These are phyloP conservation scores for Streptanthus diversifolius DNA, from an alignment of 345 rosid species.

Conservation along the genomic window DNA sequence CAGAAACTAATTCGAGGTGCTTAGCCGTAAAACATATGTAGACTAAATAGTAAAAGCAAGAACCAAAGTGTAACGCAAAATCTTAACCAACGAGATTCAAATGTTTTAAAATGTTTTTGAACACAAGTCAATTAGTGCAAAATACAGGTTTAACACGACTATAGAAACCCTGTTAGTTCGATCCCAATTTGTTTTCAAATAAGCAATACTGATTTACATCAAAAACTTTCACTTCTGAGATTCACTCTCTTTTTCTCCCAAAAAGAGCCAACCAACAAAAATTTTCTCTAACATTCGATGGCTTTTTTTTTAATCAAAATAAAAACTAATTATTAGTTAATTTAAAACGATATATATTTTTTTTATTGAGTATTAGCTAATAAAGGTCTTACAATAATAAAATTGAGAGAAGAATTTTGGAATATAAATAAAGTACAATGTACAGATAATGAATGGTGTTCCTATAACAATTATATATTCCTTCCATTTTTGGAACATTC, in stretches of 20 bases:
- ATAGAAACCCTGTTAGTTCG: not conserved
- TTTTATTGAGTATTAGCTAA: not conserved
- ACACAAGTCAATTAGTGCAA: not conserved
- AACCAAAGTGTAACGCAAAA: not conserved
- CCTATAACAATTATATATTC: not conserved
- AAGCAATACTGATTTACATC: not conserved
- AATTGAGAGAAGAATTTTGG: not conserved
- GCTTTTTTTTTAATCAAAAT: not conserved
- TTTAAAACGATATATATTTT: not conserved
- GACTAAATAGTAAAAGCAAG: not conserved
- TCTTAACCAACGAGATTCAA: not conserved
- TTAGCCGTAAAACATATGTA: not conserved
- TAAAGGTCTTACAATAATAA: not conserved
- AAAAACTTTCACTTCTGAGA: not conserved
- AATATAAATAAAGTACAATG: not conserved
- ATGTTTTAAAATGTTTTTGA: not conserved
- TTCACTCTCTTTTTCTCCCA: not conserved
- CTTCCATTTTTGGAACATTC: constrained; percentile 5
- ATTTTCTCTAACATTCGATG: not conserved
- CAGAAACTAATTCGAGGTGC: not conserved
- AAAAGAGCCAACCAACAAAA: not conserved
- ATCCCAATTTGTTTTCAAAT: not conserved
- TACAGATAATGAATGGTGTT: not conserved
- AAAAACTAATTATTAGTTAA: not conserved
- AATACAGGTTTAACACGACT: not conserved